phyloP scores from a whole-genome alignment of 2,329 filamentous ascomycete genomes.

The Clarireedia hainanense region DNA sequence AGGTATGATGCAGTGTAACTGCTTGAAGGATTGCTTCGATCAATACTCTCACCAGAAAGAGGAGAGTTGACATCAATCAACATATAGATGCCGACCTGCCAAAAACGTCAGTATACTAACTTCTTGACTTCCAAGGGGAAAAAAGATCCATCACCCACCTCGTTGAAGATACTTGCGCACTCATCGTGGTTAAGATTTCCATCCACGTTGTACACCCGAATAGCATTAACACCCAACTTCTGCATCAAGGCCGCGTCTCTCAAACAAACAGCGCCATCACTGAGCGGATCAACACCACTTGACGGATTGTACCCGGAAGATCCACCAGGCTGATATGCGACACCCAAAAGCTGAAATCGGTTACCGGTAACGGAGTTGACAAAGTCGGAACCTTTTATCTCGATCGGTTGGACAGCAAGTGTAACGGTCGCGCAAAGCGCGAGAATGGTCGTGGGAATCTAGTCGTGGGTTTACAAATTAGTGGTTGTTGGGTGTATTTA shows the following conservation, averaged over 20 bases:
- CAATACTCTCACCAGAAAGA: constrained; percentile 48
- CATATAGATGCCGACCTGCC: constrained; percentile 55
- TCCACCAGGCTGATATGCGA: constrained; percentile 63
- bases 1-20: constrained; percentile 54
- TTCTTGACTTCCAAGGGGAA: no score
- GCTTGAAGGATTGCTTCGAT: constrained; percentile 46
- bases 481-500: background rate
- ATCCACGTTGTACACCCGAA: constrained; percentile 63
- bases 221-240: constrained; percentile 54
- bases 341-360: constrained; percentile 58
- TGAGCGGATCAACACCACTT: constrained; percentile 50
- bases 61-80: constrained; percentile 62
- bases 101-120: background rate
- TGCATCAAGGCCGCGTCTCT: constrained; percentile 61
- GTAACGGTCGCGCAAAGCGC: constrained; percentile 33
- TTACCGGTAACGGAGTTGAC: constrained; percentile 50
- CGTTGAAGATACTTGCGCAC: constrained; percentile 61
- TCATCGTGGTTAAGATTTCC: constrained; percentile 58
- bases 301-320: constrained; percentile 52
- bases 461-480: background rate
- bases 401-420: constrained; percentile 49
- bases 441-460: constrained; percentile 19
- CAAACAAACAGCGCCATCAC: constrained; percentile 48
- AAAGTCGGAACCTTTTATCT: constrained; percentile 50
- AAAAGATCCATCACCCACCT: constrained; percentile 30